Base-by-base conservation (phyloP, 2,329 filamentous ascomycete species). In the Aspergillus luchuensis region DNA sequence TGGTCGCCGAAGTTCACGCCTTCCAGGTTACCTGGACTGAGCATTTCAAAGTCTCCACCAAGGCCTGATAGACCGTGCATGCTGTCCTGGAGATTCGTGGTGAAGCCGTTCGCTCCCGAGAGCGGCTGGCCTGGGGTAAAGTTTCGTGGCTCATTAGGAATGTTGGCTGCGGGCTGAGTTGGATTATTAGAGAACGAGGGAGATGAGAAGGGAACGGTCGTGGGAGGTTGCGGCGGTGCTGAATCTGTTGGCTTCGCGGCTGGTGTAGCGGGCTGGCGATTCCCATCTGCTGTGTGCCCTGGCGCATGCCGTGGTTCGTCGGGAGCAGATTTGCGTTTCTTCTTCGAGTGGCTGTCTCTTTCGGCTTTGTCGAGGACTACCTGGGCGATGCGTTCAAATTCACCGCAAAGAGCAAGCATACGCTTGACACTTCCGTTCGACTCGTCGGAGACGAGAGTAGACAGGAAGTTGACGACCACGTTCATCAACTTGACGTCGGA, bases 341-440 rank as follows among this genome's bases (percentile, higher is more conserved):
- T 87, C 61, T 91, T 87, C 5, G 87, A 88, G 25, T 89, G 85
- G 38, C 90, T 86, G 55, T 98, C 94, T 70, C 90, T 92, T 72
- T 98, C 94, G 0, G 91, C 87, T 74, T 93, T 96, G 61, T 98
- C 94, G 49, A 98, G 88, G 8, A 97, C 92, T 3, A 92, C 87
- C 71, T 89, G 91, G 38, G 92, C 92, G 65, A 99, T 97, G 60
- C 95, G 88, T 75, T 97, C 93, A 69, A 99, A 99, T 71, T 99
- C 95, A n/a, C 91, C 87, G 75, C 94, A 98, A 1, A 98, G 89
- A 23, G 89, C 90, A 17, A 97, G 85, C 92, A 98, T 98, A 53
- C 95, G 90, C 73, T 92, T 91, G 5, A 98, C 91, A 69, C 91
- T 93, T 45, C 92, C 91, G 60, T 93, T 95, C 59, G 92, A 91